Evolutionary conservation across 1,284 basidiomycete genomes (phyloP), one percentile per base, ranked within the genome.

Genomic region (Leccinum subspadiceum): DNA sequence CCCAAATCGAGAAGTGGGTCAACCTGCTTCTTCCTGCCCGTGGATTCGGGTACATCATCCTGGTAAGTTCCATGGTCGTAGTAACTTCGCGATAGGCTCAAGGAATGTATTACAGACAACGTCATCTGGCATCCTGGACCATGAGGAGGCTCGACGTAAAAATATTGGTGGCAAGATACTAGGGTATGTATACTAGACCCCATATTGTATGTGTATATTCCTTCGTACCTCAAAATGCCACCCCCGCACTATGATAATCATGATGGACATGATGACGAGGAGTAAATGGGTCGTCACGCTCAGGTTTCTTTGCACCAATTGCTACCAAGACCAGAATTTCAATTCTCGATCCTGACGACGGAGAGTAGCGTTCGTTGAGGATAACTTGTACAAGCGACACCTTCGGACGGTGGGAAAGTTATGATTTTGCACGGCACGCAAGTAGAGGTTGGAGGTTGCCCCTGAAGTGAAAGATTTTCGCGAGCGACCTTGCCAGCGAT

Each of bases 71-170:
- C 6, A 29, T 17, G 1, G 20, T 4, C 1, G 0, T 8, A 3
- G 2, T 53, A 1, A 4, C 55, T 56, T 3, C 4, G 5, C 41
- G 2, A 26, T 35, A 29, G 29, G 4, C 35, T 66, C 9, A 71
- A 46, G n/a, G 22, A 2, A 41, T 13, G 6, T 20, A 49, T 48
- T 58, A 10, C 62, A 93, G 91, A 96, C 97, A 70, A 99, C 97
- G 62, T 98, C 94, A 53, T 93, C 95, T 56, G 97, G 97, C 72
- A 99, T 99, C 80, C 87, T 99, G 77, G 96, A 99, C 81, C 97
- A 99, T 79, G 94, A 98, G 79, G 96, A 99, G 84, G 97, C 97
- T 60, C 90, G 96, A 81, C 90, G 96, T 76, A 99, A 98, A 84
- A 96, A 98, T 81, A 89, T 95, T 62, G 94, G 93, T 78, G 93